phyloP scores from a whole-genome alignment of 78 protist species.

The Anaeramoeba flamelloides region DNA sequence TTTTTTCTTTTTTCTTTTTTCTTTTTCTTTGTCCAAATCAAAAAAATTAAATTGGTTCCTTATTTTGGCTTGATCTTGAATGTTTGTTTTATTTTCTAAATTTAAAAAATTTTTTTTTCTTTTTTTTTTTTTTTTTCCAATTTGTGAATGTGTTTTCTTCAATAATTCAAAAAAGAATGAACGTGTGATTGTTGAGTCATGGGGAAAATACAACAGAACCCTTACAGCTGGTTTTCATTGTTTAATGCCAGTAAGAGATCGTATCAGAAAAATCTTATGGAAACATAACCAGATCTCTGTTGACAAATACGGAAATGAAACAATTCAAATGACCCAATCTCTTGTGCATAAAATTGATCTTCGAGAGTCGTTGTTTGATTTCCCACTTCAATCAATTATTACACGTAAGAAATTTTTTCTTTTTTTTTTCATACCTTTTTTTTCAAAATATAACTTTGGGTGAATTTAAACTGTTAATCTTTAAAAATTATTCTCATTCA shows the following conservation, averaged over 20 bases:
- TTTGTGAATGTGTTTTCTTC: background rate
- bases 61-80: no score
- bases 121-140: background rate
- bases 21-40: background rate
- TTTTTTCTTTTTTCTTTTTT: background rate
- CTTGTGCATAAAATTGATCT: background rate
- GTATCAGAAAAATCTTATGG: background rate
- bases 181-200: conserved; percentile 8
- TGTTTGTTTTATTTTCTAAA: background rate
- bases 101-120: background rate
- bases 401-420: conserved; percentile 20
- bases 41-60: no score
- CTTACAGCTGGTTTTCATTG: conserved; percentile 6
- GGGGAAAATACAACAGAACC: background rate
- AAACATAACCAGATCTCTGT: background rate
- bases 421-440: no score
- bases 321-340: background rate
- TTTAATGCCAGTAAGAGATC: background rate
- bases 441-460: no score
- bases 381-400: conserved; percentile 10
- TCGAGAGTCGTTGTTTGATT: conserved; percentile 1
- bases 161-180: background rate
- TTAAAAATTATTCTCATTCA: no score
- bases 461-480: no score
- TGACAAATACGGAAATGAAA: background rate